A percentile compares a stretch with the other conserved stretches of the same genome.
These are phyloP conservation scores for Trichosanthes truncata DNA, from an alignment of 306 rosid species.

Conservation along the genomic window DNA sequence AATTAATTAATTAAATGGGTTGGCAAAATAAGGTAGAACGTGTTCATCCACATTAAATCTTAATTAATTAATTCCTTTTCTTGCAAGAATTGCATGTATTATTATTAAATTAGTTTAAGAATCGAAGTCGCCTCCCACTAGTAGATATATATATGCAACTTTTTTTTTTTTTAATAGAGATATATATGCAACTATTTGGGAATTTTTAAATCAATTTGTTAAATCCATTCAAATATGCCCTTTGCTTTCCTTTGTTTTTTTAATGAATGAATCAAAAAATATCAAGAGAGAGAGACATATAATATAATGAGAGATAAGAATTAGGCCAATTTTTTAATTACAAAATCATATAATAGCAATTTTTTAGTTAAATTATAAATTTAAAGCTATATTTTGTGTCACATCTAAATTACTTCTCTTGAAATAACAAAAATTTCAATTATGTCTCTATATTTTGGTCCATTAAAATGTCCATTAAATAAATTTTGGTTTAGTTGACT, in stretches of 20 bases:
- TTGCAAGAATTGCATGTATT: constrained; percentile 25
- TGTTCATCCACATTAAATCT: constrained; percentile 4
- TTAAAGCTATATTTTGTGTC: not conserved
- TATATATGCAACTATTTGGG: not conserved
- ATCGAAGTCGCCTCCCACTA: constrained; percentile 9
- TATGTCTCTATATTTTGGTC: not conserved
- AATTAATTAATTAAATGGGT: not conserved
- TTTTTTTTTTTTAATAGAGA: too few relatives aligned
- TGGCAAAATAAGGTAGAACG: constrained; percentile 24
- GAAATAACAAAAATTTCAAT: not conserved
- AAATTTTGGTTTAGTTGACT: not conserved
- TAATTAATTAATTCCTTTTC: constrained; percentile 20
- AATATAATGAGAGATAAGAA: not conserved
- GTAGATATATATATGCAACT: not conserved
- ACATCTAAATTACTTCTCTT: not conserved
- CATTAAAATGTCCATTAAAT: too few relatives aligned
- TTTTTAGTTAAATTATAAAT: not conserved
- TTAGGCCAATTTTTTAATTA: not conserved
- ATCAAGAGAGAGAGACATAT: not conserved
- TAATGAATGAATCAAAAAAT: not conserved
- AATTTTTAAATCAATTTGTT: not conserved
- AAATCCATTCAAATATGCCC: not conserved
- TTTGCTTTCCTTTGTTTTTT: not conserved
- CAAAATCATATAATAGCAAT: not conserved
- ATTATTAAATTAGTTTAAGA: not conserved